These are phyloP conservation scores for Naganishia vaughanmartiniae DNA, from an alignment of 768 basidiomycete species.

Conservation along the genomic window DNA sequence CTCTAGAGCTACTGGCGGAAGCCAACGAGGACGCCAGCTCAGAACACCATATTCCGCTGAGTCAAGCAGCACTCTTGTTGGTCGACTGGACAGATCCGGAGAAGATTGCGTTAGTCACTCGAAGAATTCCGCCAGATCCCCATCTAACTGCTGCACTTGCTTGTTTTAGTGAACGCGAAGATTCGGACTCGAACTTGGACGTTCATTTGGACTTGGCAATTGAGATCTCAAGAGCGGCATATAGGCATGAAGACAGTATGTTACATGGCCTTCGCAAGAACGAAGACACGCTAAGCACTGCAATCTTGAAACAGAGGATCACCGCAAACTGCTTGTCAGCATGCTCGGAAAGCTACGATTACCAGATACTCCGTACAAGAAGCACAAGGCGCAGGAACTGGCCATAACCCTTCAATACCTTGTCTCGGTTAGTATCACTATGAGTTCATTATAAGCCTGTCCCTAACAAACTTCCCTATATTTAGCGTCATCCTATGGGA, in stretches of 20 bases:
- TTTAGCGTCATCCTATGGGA: conserved; percentile 61
- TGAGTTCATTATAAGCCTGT: neutral
- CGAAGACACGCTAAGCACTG: neutral
- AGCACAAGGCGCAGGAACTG: conserved; percentile 62
- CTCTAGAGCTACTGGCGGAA: conserved; percentile 63
- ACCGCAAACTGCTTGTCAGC: conserved; percentile 65
- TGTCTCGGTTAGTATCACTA: conserved; percentile 54
- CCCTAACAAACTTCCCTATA: neutral
- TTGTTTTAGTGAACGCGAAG: conserved; percentile 54
- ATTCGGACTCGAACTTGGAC: conserved; percentile 48
- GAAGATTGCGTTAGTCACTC: conserved; percentile 59
- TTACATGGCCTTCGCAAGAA: conserved; percentile 26
- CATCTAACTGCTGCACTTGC: neutral
- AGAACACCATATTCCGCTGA: conserved; percentile 68
- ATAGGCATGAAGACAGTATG: conserved; percentile 60
- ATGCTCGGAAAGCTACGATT: conserved; percentile 65
- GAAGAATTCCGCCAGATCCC: neutral
- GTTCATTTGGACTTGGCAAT: conserved; percentile 64
- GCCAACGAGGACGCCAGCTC: conserved; percentile 67
- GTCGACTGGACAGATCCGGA: conserved; percentile 85
- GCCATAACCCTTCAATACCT: conserved; percentile 62
- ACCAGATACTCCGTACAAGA: conserved; percentile 66
- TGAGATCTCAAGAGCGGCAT: conserved; percentile 59
- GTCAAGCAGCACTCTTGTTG: conserved; percentile 74
- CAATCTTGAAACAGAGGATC: conserved; percentile 56